These are phyloP conservation scores for Beauveria caledonica DNA, from an alignment of 2,329 filamentous ascomycete genomes.

Conservation along the genomic window DNA sequence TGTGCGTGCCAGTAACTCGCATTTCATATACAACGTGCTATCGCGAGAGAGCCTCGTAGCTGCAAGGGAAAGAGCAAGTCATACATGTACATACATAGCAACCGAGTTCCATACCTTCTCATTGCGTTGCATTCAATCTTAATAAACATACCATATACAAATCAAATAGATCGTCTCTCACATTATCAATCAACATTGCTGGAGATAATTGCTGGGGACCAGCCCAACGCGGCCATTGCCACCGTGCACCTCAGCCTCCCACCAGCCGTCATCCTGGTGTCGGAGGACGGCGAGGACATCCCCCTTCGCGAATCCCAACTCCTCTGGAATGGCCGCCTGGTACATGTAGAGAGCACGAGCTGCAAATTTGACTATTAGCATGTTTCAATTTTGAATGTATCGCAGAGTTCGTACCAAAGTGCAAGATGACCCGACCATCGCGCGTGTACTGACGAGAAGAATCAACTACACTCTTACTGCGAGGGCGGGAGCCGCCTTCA, in stretches of 20 bases:
- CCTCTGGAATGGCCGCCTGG: slow-evolving; percentile 87
- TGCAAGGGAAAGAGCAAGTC: not conserved
- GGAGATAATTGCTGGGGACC: slow-evolving; percentile 61
- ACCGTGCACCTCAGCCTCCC: slow-evolving; percentile 90
- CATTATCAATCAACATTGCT: slow-evolving; percentile 34
- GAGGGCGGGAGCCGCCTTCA: slow-evolving; percentile 43
- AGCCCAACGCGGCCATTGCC: slow-evolving; percentile 51
- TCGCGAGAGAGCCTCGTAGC: slow-evolving; percentile 3
- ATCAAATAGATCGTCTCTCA: slow-evolving; percentile 2
- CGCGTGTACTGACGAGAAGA: slow-evolving; percentile 71
- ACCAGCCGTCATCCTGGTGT: slow-evolving; percentile 97
- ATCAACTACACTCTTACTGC: slow-evolving; percentile 84
- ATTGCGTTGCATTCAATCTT: slow-evolving; percentile 10
- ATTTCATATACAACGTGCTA: slow-evolving; percentile 5
- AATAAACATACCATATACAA: slow-evolving; percentile 10
- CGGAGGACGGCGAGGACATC: slow-evolving; percentile 83
- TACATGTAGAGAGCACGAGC: slow-evolving; percentile 93
- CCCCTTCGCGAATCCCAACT: slow-evolving; percentile 85
- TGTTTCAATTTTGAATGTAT: not conserved
- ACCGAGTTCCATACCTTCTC: not conserved
- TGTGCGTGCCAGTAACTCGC: not conserved
- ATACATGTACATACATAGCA: slow-evolving; percentile 8
- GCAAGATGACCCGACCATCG: slow-evolving; percentile 79
- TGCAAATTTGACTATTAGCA: slow-evolving; percentile 31
- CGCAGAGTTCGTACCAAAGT: slow-evolving; percentile 68